Evolutionary conservation across 2,329 filamentous ascomycete genomes (phyloP).

Genomic region (Stromatinia cepivora): DNA sequence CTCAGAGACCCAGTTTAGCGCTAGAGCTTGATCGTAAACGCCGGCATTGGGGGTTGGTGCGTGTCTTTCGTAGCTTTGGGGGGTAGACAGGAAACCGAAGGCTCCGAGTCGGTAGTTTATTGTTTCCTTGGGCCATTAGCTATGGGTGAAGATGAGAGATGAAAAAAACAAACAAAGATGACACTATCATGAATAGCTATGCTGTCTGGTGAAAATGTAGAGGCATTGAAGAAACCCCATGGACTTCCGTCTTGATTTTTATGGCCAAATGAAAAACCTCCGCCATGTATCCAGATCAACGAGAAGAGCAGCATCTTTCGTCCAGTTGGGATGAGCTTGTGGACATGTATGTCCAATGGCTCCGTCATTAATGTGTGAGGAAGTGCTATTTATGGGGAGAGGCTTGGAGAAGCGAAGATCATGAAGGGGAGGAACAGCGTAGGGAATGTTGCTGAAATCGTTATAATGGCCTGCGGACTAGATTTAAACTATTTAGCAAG

Average conservation of each 20-base stretch:
- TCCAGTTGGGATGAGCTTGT: background rate
- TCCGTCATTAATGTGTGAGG: background rate
- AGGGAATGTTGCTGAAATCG: background rate
- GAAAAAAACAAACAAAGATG: background rate
- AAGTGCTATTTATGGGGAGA: background rate
- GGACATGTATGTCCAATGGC: background rate
- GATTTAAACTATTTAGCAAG: background rate
- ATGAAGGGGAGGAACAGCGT: background rate
- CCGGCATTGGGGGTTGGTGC: slow-evolving; percentile 61
- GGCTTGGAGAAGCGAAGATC: background rate
- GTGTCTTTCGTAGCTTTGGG: slow-evolving; percentile 49
- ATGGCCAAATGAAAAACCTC: slow-evolving; percentile 54
- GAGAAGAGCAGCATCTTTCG: background rate
- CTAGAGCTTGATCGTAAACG: slow-evolving; percentile 58
- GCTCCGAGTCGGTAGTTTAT: slow-evolving; percentile 64
- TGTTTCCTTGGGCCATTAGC: slow-evolving; percentile 42
- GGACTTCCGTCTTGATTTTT: slow-evolving; percentile 67
- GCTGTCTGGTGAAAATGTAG: slow-evolving; percentile 53
- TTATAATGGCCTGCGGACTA: background rate
- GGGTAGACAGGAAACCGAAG: slow-evolving; percentile 67
- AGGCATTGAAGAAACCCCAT: slow-evolving; percentile 50
- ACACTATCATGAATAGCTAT: slow-evolving; percentile 14
- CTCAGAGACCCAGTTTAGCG: slow-evolving; percentile 58
- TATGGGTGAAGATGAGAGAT: background rate
- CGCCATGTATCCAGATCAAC: slow-evolving; percentile 59